Evolutionary conservation across 768 basidiomycete species (phyloP).

Genomic region (Collybiopsis luxurians): DNA sequence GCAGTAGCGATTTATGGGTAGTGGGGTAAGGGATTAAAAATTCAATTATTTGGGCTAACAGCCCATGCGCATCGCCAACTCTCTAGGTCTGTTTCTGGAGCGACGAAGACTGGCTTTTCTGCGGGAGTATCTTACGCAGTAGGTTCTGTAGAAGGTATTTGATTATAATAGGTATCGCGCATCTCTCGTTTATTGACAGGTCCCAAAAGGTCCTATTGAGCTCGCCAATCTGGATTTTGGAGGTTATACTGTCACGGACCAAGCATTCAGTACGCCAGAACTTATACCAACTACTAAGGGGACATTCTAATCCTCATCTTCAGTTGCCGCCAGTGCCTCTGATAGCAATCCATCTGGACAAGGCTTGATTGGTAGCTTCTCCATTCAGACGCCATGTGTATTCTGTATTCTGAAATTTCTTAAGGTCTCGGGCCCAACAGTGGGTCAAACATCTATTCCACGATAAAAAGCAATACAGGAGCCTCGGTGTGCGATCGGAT

Average conservation of each 20-base stretch:
- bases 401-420: slow-evolving; percentile 15
- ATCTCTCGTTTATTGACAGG: neutral
- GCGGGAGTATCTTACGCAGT: slow-evolving; percentile 51
- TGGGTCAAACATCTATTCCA: slow-evolving; percentile 45
- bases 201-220: slow-evolving; percentile 39
- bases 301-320: neutral
- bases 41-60: too few relatives aligned
- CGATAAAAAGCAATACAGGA: slow-evolving; percentile 31
- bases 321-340: slow-evolving; percentile 40
- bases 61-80: too few relatives aligned
- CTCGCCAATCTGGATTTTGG: slow-evolving; percentile 41
- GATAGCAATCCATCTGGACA: slow-evolving; percentile 25
- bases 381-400: neutral
- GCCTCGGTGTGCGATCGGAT: slow-evolving; percentile 62
- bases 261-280: slow-evolving; percentile 44
- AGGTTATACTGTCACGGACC: slow-evolving; percentile 40
- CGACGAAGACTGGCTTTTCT: slow-evolving; percentile 33
- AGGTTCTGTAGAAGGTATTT: slow-evolving; percentile 47
- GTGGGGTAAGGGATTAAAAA: too few relatives aligned
- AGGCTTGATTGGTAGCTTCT: slow-evolving; percentile 18
- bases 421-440: slow-evolving; percentile 62
- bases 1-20: slow-evolving; percentile 21
- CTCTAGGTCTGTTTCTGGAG: slow-evolving; percentile 33
- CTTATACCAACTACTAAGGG: neutral
- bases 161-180: neutral